Evolutionary conservation across 2,329 filamentous ascomycete species (phyloP).

Genomic region (Ophiostoma pallidulum): DNA sequence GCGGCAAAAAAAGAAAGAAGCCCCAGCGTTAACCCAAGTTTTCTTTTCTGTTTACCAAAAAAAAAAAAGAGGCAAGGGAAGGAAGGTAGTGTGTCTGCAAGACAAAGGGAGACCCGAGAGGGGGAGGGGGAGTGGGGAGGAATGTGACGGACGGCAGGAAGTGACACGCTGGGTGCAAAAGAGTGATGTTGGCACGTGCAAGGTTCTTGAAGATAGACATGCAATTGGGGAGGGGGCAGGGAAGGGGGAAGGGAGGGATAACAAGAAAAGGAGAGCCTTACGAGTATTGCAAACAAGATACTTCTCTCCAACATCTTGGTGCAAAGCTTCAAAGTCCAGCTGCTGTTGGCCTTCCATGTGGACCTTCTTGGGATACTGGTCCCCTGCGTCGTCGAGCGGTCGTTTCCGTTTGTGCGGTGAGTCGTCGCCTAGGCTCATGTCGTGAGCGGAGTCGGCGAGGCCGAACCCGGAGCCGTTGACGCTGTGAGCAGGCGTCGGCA

Average conservation of each 20-base stretch:
- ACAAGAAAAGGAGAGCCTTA: constrained; percentile 45
- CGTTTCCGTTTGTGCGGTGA: constrained; percentile 55
- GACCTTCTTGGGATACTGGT: constrained; percentile 51
- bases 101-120: constrained; percentile 8
- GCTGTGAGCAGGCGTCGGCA: constrained; percentile 55
- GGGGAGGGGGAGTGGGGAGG: background rate
- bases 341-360: constrained; percentile 49
- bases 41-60: background rate
- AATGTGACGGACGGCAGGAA: background rate
- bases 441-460: constrained; percentile 34
- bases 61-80: background rate
- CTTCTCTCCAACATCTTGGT: constrained; percentile 57
- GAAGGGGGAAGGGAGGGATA: background rate
- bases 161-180: background rate
- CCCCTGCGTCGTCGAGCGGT: constrained; percentile 44
- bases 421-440: constrained; percentile 38
- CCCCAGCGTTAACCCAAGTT: constrained; percentile 34
- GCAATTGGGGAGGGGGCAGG: no score
- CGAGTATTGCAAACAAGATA: constrained; percentile 58
- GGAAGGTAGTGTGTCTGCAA: background rate
- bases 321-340: constrained; percentile 54
- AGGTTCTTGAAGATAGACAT: no score
- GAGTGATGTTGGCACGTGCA: no score
- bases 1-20: background rate
- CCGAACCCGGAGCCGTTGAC: constrained; percentile 44